phyloP scores from a whole-genome alignment of 2,329 filamentous ascomycete genomes.

The Periconia sp. region DNA sequence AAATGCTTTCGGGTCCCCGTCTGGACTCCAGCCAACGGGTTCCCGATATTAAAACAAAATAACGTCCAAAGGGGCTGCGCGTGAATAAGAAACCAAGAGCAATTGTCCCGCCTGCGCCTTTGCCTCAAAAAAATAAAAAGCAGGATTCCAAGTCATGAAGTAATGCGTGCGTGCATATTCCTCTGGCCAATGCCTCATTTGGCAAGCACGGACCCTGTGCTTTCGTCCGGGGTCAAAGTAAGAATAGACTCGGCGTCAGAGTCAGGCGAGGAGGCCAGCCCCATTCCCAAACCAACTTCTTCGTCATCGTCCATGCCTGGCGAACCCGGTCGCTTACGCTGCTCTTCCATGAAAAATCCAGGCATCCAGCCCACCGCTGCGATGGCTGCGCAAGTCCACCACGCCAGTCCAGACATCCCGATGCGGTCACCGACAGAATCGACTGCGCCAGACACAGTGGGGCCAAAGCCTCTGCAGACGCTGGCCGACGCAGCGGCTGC shows the following conservation, averaged over 20 bases:
- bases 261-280: conserved; percentile 15
- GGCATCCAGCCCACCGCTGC: conserved; percentile 64
- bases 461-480: conserved; percentile 83
- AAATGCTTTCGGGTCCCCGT: conserved; percentile 7
- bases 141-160: conserved; percentile 11
- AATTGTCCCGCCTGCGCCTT: background rate
- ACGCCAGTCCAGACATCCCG: conserved; percentile 85
- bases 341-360: conserved; percentile 65
- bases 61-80: conserved; percentile 8
- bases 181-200: conserved; percentile 19
- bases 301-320: conserved; percentile 31
- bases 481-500: conserved; percentile 90
- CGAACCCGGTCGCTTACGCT: conserved; percentile 42
- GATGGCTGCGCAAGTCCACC: conserved; percentile 86
- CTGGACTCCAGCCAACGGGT: conserved; percentile 8
- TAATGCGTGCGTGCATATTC: conserved; percentile 8
- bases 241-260: conserved; percentile 37
- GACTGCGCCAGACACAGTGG: conserved; percentile 81
- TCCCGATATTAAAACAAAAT: conserved; percentile 15
- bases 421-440: conserved; percentile 77
- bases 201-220: conserved; percentile 29
- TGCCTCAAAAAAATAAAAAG: conserved; percentile 1
- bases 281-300: conserved; percentile 27
- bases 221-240: conserved; percentile 35
- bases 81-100: background rate